phyloP scores from a whole-genome alignment of 2,329 filamentous ascomycete species.

The Neonectria neomacrospora region DNA sequence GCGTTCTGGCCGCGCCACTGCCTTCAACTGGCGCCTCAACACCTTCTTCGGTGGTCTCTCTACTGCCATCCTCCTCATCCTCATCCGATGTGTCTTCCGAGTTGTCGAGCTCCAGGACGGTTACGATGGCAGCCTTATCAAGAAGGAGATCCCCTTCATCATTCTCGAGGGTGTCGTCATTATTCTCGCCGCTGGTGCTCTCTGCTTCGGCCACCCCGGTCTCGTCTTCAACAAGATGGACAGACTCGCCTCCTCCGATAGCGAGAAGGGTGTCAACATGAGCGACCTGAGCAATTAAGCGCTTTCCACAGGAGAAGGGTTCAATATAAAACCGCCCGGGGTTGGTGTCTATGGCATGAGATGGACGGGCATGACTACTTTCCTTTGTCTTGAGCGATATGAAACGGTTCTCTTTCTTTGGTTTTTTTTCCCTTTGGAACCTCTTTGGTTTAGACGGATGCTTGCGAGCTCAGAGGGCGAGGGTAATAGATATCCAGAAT shows the following conservation, averaged over 20 bases:
- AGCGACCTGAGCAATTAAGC: conserved; percentile 29
- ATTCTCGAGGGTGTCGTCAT: conserved; percentile 60
- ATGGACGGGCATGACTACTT: conserved; percentile 5
- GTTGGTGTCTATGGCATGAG: not conserved
- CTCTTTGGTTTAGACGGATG: conserved; percentile 27
- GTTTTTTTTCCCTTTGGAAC: conserved; percentile 15
- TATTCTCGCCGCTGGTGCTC: conserved; percentile 49
- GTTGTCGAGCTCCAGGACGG: conserved; percentile 74
- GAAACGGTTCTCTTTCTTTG: conserved; percentile 18
- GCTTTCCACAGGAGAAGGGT: not conserved
- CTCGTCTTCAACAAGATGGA: conserved; percentile 50
- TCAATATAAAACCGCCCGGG: not conserved
- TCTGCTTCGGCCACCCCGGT: conserved; percentile 57
- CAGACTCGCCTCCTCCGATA: conserved; percentile 34
- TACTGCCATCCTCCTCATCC: conserved; percentile 67
- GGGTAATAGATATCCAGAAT: conserved; percentile 18
- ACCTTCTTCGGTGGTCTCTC: conserved; percentile 65
- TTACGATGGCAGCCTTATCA: conserved; percentile 66
- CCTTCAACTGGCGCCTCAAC: conserved; percentile 46
- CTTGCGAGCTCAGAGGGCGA: conserved; percentile 28
- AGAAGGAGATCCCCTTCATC: conserved; percentile 63
- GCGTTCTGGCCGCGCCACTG: conserved; percentile 41
- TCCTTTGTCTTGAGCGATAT: conserved; percentile 31
- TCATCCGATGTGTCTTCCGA: conserved; percentile 71
- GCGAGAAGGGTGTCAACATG: conserved; percentile 37